Evolutionary conservation across 495 filamentous ascomycete species (phyloP).

Genomic region (Penicillium malachiteum): DNA sequence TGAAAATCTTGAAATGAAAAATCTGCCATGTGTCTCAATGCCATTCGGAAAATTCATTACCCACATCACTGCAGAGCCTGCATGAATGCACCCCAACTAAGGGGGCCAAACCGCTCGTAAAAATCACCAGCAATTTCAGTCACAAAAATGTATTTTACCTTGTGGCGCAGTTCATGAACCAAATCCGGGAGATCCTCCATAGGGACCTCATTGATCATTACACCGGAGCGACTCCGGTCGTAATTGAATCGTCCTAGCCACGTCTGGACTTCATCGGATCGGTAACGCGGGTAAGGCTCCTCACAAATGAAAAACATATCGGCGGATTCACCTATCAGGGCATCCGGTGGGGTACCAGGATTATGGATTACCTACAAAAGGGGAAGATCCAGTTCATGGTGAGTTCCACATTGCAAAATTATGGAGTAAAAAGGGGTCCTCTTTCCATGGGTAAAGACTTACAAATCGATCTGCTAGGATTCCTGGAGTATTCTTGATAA

Average conservation of each 20-base stretch:
- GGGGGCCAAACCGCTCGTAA: slow-evolving; percentile 7
- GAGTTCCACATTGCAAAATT: not conserved
- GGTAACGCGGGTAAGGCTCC: slow-evolving; percentile 4
- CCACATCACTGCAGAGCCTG: not conserved
- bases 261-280: slow-evolving; percentile 1
- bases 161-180: slow-evolving; percentile 1
- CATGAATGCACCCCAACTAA: not conserved
- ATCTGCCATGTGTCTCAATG: too few relatives aligned
- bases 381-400: not conserved
- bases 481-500: slow-evolving; percentile 2
- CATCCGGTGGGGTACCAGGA: slow-evolving; percentile 2
- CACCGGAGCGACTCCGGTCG: not conserved
- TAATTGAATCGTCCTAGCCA: not conserved
- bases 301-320: slow-evolving; percentile 6
- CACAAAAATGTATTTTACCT: not conserved
- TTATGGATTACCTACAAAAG: not conserved
- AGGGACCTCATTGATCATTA: slow-evolving; percentile 3
- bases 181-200: not conserved
- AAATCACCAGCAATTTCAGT: slow-evolving; percentile 3
- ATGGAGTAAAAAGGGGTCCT: not conserved
- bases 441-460: not conserved
- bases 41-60: too few relatives aligned
- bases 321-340: not conserved
- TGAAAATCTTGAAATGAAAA: not conserved
- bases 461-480: slow-evolving; percentile 5